Conservation (phyloP, 2,329 filamentous ascomycete genomes). For the Cordyceps farinosa region DNA sequence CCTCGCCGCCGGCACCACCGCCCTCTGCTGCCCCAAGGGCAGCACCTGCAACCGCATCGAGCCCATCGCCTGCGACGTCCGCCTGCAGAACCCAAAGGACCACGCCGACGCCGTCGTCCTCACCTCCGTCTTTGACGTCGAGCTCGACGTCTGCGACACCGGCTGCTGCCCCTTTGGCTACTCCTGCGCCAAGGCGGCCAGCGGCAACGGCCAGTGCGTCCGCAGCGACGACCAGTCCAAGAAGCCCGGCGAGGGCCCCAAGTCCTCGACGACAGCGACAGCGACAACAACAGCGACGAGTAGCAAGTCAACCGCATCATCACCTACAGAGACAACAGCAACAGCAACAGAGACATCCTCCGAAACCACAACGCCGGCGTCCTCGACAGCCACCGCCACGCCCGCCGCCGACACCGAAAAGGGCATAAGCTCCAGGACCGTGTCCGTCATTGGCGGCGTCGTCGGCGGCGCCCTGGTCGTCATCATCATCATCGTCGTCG, state of each 20-base stretch:
- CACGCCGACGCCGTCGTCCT: constrained; percentile 61
- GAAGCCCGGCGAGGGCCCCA: constrained; percentile 31
- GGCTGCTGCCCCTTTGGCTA: constrained; percentile 74
- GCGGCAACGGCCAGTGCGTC: constrained; percentile 41
- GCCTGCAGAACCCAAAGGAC: constrained; percentile 54
- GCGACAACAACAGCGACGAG: constrained; percentile 19
- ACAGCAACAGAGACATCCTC: constrained; percentile 16
- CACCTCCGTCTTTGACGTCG: constrained; percentile 57
- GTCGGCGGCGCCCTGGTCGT: constrained; percentile 13
- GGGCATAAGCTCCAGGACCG: constrained; percentile 7
- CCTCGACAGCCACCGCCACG: background rate
- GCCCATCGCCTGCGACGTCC: constrained; percentile 62
- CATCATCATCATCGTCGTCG: constrained; percentile 12
- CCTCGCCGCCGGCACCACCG: constrained; percentile 62
- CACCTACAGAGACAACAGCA: constrained; percentile 20
- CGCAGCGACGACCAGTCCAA: constrained; percentile 48
- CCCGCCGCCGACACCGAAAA: background rate
- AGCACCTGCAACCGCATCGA: constrained; percentile 57
- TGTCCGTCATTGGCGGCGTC: constrained; percentile 17
- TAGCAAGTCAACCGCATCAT: background rate
- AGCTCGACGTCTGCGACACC: constrained; percentile 54
- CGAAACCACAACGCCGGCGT: background rate
- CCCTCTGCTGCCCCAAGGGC: constrained; percentile 65
- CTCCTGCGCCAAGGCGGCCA: constrained; percentile 44
- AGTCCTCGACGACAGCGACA: constrained; percentile 24